Evolutionary conservation across 192 early-diverging fungal genomes (phyloP).

Genomic region (Linnemannia hyalina): DNA sequence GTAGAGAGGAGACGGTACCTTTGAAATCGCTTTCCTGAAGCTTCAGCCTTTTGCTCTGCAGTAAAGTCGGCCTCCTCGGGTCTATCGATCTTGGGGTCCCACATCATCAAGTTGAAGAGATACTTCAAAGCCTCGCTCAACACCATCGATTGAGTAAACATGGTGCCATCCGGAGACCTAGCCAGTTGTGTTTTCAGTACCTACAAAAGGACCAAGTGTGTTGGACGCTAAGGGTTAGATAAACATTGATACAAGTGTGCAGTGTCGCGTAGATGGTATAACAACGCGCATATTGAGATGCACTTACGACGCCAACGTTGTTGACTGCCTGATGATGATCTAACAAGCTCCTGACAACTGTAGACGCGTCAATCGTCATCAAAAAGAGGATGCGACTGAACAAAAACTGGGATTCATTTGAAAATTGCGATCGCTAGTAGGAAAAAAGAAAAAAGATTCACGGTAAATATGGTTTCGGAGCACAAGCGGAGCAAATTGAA

Average conservation of each 20-base stretch:
- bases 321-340: conserved; percentile 54
- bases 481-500: not conserved
- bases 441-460: not conserved
- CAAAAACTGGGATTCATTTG: conserved; percentile 71
- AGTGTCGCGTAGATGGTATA: not conserved
- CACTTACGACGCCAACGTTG: conserved; percentile 55
- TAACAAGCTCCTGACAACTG: conserved; percentile 58
- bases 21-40: conserved; percentile 45
- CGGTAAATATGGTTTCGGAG: not conserved
- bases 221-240: conserved; percentile 4
- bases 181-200: conserved; percentile 50
- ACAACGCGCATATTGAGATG: not conserved
- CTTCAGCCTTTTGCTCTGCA: conserved; percentile 11
- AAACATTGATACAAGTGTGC: conserved; percentile 1
- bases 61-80: conserved; percentile 26
- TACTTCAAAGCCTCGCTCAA: conserved; percentile 67
- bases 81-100: conserved; percentile 45
- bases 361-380: conserved; percentile 63
- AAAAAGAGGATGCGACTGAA: conserved; percentile 77
- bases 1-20: conserved; percentile 11
- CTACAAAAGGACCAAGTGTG: not conserved
- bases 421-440: conserved; percentile 27
- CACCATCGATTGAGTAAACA: conserved; percentile 59
- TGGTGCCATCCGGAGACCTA: conserved; percentile 41
- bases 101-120: conserved; percentile 65